Evolutionary conservation across 179 eudicot species (phyloP), one percentile per base, ranked within the genome.

Genomic region (Silene noctiflora): DNA sequence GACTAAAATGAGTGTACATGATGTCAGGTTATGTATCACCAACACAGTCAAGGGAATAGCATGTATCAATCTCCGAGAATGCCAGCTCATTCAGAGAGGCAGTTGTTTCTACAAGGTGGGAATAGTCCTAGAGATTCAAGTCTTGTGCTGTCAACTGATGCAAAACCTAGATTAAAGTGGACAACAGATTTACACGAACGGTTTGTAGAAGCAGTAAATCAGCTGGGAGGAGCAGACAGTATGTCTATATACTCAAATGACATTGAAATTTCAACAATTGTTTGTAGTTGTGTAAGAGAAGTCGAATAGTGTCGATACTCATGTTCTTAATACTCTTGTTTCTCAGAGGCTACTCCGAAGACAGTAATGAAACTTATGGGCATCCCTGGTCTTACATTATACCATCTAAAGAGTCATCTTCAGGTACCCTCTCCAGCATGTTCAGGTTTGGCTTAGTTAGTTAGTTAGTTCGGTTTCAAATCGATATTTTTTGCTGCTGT

Each of bases 211-310:
- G 97, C 98, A 29, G 96, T 93, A 64, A 89, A 88, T 81, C 97
- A 91, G 75, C 90, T 93, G 9, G 98, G 98, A 61, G 98, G 98
- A 74, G 93, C 98, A 76, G 98, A 93, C 78, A 93, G 98, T 93
- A 84, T 80, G 94, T 86, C 64, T 24, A 10, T 67, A 31, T 21
- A 69, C 42, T 31, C 71, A 61, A 16, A 72, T 55, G 39, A 56
- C 12, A 33, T 42, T 66, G 3, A 75, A 59, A 25, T 44, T 66
- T 60, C 39, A 61, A 12, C 46, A 44, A 67, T 8, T 24, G 51
- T 74, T 14, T 63, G 69, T 70, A 31, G 44, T 66, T 33, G 5
- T 69, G 59, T 22, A 63, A 60, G 17, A 77, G 6, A 39, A 27
- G 67, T 71, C 69, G 68, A 44, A 44, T 11, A 7, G 58, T 55